Evolutionary conservation across 2,329 filamentous ascomycete genomes (phyloP).

Genomic region (Periconia sp.): DNA sequence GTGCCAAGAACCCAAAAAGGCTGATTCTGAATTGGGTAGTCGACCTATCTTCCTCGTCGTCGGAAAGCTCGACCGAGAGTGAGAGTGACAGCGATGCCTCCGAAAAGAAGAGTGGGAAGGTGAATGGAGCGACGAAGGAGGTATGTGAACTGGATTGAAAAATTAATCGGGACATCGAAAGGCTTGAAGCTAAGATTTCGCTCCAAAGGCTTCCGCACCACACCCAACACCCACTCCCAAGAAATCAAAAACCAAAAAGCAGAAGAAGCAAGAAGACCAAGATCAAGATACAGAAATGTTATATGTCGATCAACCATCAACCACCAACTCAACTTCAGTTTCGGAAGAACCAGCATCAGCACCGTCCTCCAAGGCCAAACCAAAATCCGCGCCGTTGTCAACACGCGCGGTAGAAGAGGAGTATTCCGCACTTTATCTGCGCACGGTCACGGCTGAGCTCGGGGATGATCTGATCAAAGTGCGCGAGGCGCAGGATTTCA

Average conservation of each 20-base stretch:
- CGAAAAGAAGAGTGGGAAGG: slow-evolving; percentile 14
- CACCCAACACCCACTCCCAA: background rate
- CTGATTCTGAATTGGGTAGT: slow-evolving; percentile 12
- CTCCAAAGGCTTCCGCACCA: background rate
- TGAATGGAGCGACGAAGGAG: slow-evolving; percentile 1
- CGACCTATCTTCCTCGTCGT: slow-evolving; percentile 35
- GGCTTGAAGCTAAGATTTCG: too few species aligned
- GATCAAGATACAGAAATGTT: slow-evolving; percentile 21
- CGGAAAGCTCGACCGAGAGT: slow-evolving; percentile 21
- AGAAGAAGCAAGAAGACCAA: slow-evolving; percentile 10
- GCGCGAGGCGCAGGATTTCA: slow-evolving; percentile 70
- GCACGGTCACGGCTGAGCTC: slow-evolving; percentile 69
- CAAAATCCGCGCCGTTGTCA: background rate
- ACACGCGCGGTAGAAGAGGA: slow-evolving; percentile 9
- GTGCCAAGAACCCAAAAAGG: background rate
- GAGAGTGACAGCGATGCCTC: slow-evolving; percentile 32
- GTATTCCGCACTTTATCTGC: slow-evolving; percentile 70
- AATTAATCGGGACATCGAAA: too few species aligned
- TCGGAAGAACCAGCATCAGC: slow-evolving; percentile 4
- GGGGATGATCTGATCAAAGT: slow-evolving; percentile 74
- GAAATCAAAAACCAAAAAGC: background rate
- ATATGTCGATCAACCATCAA: slow-evolving; percentile 10
- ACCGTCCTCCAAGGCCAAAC: background rate
- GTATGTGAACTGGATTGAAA: background rate
- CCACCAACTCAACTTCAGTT: background rate